These are phyloP conservation scores for Melaleuca quinquenervia DNA, from an alignment of 345 rosid genomes.

Conservation along the genomic window DNA sequence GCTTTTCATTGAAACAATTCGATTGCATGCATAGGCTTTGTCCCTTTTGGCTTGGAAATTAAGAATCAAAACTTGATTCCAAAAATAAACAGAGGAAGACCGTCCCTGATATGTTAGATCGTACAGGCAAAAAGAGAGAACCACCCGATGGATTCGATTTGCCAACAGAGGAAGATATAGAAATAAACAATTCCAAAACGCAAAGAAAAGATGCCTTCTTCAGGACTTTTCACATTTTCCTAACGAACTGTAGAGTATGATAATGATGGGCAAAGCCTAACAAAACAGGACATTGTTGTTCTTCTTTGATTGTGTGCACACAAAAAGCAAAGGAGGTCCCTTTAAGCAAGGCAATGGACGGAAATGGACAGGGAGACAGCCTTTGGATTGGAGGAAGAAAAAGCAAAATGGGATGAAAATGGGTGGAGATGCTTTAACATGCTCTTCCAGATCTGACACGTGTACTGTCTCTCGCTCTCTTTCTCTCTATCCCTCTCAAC, in stretches of 20 bases:
- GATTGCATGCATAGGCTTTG: not conserved
- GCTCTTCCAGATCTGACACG: constrained; percentile 32
- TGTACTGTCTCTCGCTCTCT: constrained; percentile 19
- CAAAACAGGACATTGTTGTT: not conserved
- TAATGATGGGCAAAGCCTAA: not conserved
- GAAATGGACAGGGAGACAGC: not conserved
- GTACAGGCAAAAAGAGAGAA: not conserved
- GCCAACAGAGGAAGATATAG: not conserved
- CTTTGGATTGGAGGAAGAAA: not conserved
- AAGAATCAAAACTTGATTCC: too few relatives aligned
- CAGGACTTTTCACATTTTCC: not conserved
- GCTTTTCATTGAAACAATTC: not conserved
- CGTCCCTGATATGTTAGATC: not conserved
- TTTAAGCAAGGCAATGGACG: not conserved
- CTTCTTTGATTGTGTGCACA: not conserved
- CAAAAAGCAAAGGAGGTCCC: not conserved
- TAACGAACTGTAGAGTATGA: not conserved
- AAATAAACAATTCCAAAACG: not conserved
- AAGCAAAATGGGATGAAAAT: constrained; percentile 1
- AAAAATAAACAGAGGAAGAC: too few relatives aligned
- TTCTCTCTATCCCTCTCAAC: not conserved
- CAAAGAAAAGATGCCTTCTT: not conserved
- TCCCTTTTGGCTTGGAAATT: too few relatives aligned
- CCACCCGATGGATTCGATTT: not conserved
- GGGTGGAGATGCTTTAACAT: constrained; percentile 37